Base-by-base conservation (phyloP, 176 grass and related monocot genomes). In the Zizania latifolia region DNA sequence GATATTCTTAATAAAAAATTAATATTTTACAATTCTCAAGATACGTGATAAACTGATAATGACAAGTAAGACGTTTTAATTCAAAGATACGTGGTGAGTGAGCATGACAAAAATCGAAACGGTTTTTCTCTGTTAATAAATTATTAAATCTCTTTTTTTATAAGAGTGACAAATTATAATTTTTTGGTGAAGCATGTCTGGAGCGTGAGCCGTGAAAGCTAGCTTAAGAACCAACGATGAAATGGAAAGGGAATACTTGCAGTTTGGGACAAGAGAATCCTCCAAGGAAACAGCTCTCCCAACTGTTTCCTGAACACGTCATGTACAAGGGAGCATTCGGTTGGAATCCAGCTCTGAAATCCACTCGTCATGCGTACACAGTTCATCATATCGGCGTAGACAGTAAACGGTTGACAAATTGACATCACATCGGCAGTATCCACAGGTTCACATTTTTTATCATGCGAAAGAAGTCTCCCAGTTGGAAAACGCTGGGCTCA, bases 141-240 rank as follows among this genome's bases (percentile, higher is more conserved):
- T n/a, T n/a, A n/a, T n/a, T n/a, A n/a, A n/a, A n/a, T n/a, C n/a
- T n/a, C n/a, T n/a, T n/a, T n/a, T n/a, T n/a, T n/a, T n/a, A n/a
- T n/a, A n/a, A n/a, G n/a, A n/a, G n/a, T n/a, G n/a, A n/a, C n/a
- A n/a, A n/a, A n/a, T n/a, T n/a, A n/a, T n/a, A n/a, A n/a, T n/a
- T n/a, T n/a, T n/a, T n/a, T n/a, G n/a, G n/a, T n/a, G n/a, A n/a
- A n/a, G n/a, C n/a, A n/a, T n/a, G n/a, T n/a, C n/a, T n/a, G n/a
- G n/a, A n/a, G n/a, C n/a, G n/a, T n/a, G n/a, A n/a, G n/a, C n/a
- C n/a, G n/a, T n/a, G n/a, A n/a, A n/a, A n/a, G n/a, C n/a, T n/a
- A n/a, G n/a, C n/a, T n/a, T n/a, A n/a, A n/a, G n/a, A n/a, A n/a
- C 43, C 84, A 53, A 43, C 84, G 43, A 70, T 22, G 43, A 5